phyloP scores from a whole-genome alignment of 345 rosid species.

The Salix purpurea region DNA sequence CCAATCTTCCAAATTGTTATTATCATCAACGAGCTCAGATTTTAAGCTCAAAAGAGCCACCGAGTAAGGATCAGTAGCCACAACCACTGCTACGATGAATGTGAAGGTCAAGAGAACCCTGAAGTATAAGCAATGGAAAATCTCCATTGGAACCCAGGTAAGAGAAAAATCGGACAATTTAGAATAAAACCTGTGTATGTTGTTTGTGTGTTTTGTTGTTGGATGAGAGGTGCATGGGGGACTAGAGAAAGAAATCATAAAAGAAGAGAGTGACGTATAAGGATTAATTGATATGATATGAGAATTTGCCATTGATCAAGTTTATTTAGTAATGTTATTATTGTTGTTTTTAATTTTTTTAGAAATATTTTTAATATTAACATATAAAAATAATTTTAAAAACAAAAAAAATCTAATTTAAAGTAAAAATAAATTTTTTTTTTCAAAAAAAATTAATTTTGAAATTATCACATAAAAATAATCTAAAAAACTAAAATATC shows the following conservation, averaged over 20 bases:
- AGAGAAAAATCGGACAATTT: conserved; percentile 11
- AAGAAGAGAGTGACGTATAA: conserved; percentile 22
- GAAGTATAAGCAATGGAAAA: conserved; percentile 31
- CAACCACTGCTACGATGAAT: conserved; percentile 16
- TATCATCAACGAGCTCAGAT: conserved; percentile 53
- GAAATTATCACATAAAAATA: too few species aligned
- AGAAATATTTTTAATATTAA: too few species aligned
- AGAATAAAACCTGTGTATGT: not conserved
- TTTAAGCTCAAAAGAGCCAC: conserved; percentile 63
- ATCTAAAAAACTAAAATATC: too few species aligned
- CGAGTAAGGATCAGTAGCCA: conserved; percentile 54
- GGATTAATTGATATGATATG: conserved; percentile 31
- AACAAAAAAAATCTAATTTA: too few species aligned
- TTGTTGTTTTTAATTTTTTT: too few species aligned
- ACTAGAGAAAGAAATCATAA: conserved; percentile 47
- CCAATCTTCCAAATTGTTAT: conserved; percentile 60
- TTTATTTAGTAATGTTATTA: conserved; percentile 11
- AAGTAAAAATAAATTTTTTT: too few species aligned
- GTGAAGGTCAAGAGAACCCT: conserved; percentile 24
- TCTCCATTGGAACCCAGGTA: conserved; percentile 48
- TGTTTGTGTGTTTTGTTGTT: conserved; percentile 8
- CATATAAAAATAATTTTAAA: too few species aligned
- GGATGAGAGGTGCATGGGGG: conserved; percentile 58
- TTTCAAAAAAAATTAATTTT: too few species aligned
- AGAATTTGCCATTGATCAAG: conserved; percentile 28